Conservation (phyloP, 768 basidiomycete species). For the Clavaria fumosa region DNA sequence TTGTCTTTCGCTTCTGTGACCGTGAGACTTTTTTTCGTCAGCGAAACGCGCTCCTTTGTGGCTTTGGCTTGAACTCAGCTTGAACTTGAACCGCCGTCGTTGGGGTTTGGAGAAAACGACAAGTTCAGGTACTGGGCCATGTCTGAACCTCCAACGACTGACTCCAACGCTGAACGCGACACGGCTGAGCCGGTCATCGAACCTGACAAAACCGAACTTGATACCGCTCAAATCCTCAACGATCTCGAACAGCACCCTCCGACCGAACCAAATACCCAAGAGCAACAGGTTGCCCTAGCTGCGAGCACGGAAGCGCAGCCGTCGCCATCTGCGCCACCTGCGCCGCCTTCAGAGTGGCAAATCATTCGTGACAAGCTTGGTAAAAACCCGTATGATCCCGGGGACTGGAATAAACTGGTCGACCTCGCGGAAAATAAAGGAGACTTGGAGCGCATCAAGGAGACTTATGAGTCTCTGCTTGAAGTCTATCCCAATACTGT, state of each 20-base stretch:
- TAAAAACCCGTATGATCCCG: conserved; percentile 60
- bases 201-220: conserved; percentile 1
- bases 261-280: conserved; percentile 3
- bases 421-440: conserved; percentile 60
- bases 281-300: no score
- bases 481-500: conserved; percentile 87
- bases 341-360: conserved; percentile 54
- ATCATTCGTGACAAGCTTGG: conserved; percentile 40
- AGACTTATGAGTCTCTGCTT: conserved; percentile 70
- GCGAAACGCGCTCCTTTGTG: no score
- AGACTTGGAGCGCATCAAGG: conserved; percentile 67
- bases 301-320: conserved; percentile 1
- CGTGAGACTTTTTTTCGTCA: no score
- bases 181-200: not conserved
- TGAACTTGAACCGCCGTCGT: conserved; percentile 6
- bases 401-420: conserved; percentile 64
- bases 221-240: conserved; percentile 6
- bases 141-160: conserved; percentile 8
- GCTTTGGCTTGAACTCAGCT: no score
- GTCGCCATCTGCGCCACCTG: conserved; percentile 14
- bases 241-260: conserved; percentile 5
- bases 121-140: conserved; percentile 3
- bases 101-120: no score
- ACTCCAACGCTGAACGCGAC: conserved; percentile 1
- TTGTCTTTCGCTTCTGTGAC: no score